Evolutionary conservation across 1,284 basidiomycete species (phyloP).

Genomic region (Malassezia obtusa): DNA sequence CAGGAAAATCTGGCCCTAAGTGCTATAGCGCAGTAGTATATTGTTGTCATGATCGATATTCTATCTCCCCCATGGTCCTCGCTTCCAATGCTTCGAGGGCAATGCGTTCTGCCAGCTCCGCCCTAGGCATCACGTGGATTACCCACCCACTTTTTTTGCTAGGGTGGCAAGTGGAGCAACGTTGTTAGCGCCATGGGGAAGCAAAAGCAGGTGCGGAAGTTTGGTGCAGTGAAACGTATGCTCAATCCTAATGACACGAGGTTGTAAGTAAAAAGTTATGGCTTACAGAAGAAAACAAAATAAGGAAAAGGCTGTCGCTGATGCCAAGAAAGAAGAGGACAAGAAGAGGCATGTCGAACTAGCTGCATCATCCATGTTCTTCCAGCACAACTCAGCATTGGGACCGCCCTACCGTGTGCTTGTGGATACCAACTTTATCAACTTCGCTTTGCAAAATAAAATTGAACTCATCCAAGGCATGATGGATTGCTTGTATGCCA

Average conservation of each 20-base stretch:
- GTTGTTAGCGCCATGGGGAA: conserved; percentile 56
- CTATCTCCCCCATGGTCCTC: no score
- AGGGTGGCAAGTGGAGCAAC: not conserved
- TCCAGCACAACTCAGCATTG: conserved; percentile 88
- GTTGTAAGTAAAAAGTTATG: conserved; percentile 57
- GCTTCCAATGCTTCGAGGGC: no score
- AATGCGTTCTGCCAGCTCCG: no score
- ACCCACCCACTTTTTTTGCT: not conserved
- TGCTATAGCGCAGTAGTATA: no score
- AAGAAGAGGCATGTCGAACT: conserved; percentile 30
- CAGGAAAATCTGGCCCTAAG: not conserved
- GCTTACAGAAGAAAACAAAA: conserved; percentile 50
- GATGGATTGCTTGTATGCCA: conserved; percentile 99
- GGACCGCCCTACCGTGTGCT: conserved; percentile 94
- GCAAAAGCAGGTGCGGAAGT: conserved; percentile 88
- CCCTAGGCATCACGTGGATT: conserved; percentile 2
- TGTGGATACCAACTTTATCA: conserved; percentile 99
- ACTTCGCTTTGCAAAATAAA: conserved; percentile 96
- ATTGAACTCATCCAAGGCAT: conserved; percentile 90
- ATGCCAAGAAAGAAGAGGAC: conserved; percentile 27
- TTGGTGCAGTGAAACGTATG: conserved; percentile 87
- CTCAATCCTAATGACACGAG: conserved; percentile 88
- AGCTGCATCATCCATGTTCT: conserved; percentile 71
- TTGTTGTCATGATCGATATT: no score
- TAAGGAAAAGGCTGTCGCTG: conserved; percentile 49